Evolutionary conservation across 306 rosid genomes (phyloP).

Genomic region (Dryas drummondii): DNA sequence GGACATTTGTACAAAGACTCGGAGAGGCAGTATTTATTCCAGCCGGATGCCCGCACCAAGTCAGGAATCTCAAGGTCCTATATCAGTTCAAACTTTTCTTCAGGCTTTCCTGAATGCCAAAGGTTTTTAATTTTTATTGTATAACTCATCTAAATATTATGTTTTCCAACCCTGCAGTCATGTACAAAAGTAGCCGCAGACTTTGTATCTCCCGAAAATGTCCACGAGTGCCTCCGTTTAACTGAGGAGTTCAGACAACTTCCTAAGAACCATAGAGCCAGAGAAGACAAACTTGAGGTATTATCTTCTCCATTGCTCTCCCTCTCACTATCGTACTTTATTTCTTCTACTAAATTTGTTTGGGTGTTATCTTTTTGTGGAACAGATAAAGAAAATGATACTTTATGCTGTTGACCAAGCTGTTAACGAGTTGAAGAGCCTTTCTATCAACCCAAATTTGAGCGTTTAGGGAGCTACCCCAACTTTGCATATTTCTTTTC

Average conservation of each 20-base stretch:
- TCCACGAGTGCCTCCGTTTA: conserved; percentile 68
- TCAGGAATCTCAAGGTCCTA: conserved; percentile 72
- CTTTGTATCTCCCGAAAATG: conserved; percentile 80
- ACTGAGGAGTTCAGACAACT: conserved; percentile 70
- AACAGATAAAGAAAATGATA: conserved; percentile 80
- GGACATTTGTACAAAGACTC: conserved; percentile 74
- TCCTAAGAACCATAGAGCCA: conserved; percentile 68
- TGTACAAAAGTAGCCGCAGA: conserved; percentile 85
- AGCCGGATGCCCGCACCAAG: conserved; percentile 95
- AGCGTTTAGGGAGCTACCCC: background rate
- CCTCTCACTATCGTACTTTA: conserved; percentile 1
- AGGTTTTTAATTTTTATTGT: background rate
- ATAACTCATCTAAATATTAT: background rate
- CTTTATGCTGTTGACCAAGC: conserved; percentile 63
- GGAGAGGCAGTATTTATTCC: conserved; percentile 92
- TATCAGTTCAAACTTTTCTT: background rate
- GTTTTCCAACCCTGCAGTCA: conserved; percentile 46
- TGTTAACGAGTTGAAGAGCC: conserved; percentile 45
- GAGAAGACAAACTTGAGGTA: conserved; percentile 93
- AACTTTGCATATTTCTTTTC: too few relatives aligned
- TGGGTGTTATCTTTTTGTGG: conserved; percentile 24
- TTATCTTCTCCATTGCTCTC: background rate
- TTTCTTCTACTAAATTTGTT: background rate
- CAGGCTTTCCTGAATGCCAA: background rate
- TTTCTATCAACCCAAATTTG: conserved; percentile 11